Evolutionary conservation across 2,329 filamentous ascomycete genomes (phyloP).

Genomic region (Chaetomium olivaceum): DNA sequence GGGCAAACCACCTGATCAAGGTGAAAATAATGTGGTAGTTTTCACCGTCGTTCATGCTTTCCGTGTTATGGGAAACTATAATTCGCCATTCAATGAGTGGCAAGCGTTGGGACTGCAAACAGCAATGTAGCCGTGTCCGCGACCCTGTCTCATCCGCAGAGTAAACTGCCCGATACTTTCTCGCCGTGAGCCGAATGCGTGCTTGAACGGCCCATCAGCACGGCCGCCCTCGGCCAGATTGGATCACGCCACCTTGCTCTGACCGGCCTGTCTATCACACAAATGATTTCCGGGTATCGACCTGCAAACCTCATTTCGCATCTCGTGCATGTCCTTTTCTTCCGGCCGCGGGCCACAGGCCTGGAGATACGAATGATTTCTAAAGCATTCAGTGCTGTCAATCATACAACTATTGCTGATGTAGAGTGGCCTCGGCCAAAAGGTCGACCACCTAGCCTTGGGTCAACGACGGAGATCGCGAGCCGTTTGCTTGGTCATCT

Average conservation of each 20-base stretch:
- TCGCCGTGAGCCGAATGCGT: neutral
- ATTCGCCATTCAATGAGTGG: neutral
- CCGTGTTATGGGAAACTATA: neutral
- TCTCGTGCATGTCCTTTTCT: neutral
- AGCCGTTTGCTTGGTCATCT: conserved; percentile 10
- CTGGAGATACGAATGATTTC: neutral
- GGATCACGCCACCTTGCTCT: neutral
- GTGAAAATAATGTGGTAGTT: conserved; percentile 5
- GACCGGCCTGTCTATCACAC: neutral
- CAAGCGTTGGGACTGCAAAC: neutral
- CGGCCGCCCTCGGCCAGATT: neutral
- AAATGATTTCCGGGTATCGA: neutral
- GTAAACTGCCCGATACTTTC: no score
- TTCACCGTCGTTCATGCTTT: neutral
- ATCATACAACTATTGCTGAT: neutral
- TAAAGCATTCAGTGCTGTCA: neutral
- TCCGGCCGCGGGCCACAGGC: neutral
- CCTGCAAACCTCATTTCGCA: neutral
- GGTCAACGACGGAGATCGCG: neutral
- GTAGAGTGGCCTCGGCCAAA: neutral
- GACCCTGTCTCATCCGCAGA: no score
- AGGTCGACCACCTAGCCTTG: neutral
- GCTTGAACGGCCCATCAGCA: neutral
- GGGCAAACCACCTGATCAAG: neutral
- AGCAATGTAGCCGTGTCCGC: neutral